Evolutionary conservation across 352 stramenopile species (phyloP).

Genomic region (Pythium grandisporangium): DNA sequence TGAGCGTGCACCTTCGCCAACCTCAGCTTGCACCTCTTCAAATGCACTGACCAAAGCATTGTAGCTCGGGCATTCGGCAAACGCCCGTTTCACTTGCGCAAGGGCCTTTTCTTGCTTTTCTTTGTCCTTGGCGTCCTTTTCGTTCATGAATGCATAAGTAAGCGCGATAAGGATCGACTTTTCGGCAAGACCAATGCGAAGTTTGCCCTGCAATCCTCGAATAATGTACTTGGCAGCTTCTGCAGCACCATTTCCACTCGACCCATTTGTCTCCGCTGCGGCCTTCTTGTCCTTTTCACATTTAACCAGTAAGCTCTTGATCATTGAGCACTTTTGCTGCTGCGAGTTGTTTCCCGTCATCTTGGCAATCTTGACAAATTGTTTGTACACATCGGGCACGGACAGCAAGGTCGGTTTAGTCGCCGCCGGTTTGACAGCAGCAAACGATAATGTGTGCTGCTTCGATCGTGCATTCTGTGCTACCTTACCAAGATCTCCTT

Average conservation of each 20-base stretch:
- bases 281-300: constrained; percentile 78
- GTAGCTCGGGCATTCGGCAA: constrained; percentile 96
- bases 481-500: constrained; percentile 97
- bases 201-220: constrained; percentile 96
- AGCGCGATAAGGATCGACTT: constrained; percentile 96
- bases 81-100: constrained; percentile 95
- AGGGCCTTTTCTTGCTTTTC: constrained; percentile 86
- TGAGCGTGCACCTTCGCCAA: constrained; percentile 19
- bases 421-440: constrained; percentile 21
- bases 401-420: constrained; percentile 87
- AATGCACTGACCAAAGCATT: constrained; percentile 92
- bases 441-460: constrained; percentile 88
- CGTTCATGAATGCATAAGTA: constrained; percentile 93
- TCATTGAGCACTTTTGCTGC: constrained; percentile 96
- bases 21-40: constrained; percentile 33
- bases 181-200: constrained; percentile 96
- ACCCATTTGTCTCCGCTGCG: too few relatives aligned
- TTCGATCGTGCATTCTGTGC: constrained; percentile 91
- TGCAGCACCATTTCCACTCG: constrained; percentile 33
- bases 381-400: constrained; percentile 79
- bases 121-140: constrained; percentile 75
- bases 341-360: constrained; percentile 95
- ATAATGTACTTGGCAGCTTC: constrained; percentile 97
- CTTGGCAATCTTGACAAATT: constrained; percentile 91
- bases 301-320: constrained; percentile 95